phyloP scores from a whole-genome alignment of 2,329 filamentous ascomycete genomes.

The Aspergillus japonicus region DNA sequence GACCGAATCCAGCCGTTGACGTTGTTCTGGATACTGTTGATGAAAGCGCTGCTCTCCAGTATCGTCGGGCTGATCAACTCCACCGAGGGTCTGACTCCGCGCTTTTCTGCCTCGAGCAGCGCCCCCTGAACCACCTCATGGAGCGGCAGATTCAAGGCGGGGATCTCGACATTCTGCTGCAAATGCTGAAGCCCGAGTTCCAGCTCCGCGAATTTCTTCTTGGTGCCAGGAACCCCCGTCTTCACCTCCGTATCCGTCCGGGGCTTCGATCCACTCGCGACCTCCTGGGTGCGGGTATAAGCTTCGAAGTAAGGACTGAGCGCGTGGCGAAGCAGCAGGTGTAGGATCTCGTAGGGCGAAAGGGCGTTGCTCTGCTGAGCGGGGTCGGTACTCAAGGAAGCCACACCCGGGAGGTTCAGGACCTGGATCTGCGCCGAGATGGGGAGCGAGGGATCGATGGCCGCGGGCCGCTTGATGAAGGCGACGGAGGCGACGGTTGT shows the following conservation, averaged over 20 bases:
- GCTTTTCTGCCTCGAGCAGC: conserved; percentile 71
- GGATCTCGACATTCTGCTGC: conserved; percentile 97
- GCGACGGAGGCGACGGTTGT: conserved; percentile 83
- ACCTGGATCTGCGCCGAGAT: conserved; percentile 88
- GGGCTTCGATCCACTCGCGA: conserved; percentile 63
- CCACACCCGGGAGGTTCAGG: conserved; percentile 83
- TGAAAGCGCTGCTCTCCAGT: conserved; percentile 84
- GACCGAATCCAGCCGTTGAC: conserved; percentile 99
- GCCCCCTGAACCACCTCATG: conserved; percentile 86
- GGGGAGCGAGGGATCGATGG: conserved; percentile 79
- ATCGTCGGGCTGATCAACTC: conserved; percentile 74
- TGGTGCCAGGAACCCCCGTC: conserved; percentile 93
- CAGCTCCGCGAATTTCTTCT: conserved; percentile 93
- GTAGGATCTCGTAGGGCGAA: conserved; percentile 88
- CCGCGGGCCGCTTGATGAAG: conserved; percentile 83
- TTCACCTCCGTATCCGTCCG: conserved; percentile 85
- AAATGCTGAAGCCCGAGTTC: conserved; percentile 87
- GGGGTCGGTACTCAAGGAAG: conserved; percentile 64
- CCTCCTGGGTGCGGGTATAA: conserved; percentile 79
- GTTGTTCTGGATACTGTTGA: conserved; percentile 88
- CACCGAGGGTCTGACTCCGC: conserved; percentile 67
- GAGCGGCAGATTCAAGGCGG: conserved; percentile 81
- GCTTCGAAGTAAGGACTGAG: conserved; percentile 97
- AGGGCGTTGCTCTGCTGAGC: conserved; percentile 69
- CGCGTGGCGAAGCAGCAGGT: conserved; percentile 86